Conservation (phyloP, 2,329 filamentous ascomycete genomes). For the Fusarium fracticaudum region DNA sequence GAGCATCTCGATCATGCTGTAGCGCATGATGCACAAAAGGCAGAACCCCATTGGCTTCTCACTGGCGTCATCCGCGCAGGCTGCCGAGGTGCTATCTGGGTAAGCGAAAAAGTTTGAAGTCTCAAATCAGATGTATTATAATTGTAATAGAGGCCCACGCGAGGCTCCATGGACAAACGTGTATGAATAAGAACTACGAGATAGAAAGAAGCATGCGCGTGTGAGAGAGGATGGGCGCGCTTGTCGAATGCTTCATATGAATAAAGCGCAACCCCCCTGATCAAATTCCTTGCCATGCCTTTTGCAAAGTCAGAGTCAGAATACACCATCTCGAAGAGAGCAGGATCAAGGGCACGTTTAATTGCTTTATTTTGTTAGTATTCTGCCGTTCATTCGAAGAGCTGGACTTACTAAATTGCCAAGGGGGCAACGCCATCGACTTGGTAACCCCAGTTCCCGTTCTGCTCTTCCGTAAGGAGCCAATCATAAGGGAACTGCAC, state of each 20-base stretch:
- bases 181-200: slow-evolving; percentile 25
- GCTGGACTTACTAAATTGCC: slow-evolving; percentile 86
- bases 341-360: slow-evolving; percentile 38
- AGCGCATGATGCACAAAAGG: slow-evolving; percentile 90
- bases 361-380: slow-evolving; percentile 48
- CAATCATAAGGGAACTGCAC: slow-evolving; percentile 97
- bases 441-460: slow-evolving; percentile 96
- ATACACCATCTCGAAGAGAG: background rate
- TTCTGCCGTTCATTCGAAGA: background rate
- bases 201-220: slow-evolving; percentile 20
- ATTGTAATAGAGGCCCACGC: slow-evolving; percentile 35
- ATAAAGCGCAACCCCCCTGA: slow-evolving; percentile 20
- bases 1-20: slow-evolving; percentile 97
- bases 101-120: slow-evolving; percentile 76
- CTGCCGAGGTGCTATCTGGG: slow-evolving; percentile 91
- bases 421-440: slow-evolving; percentile 95
- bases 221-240: slow-evolving; percentile 10
- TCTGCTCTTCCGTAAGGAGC: slow-evolving; percentile 89
- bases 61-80: slow-evolving; percentile 90
- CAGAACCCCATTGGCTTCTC: slow-evolving; percentile 87
- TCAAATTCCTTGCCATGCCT: slow-evolving; percentile 41
- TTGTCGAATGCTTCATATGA: slow-evolving; percentile 27
- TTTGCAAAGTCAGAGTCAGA: slow-evolving; percentile 15
- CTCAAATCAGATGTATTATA: slow-evolving; percentile 41
- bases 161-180: slow-evolving; percentile 20